Evolutionary conservation across 2,329 filamentous ascomycete species (phyloP), one percentile per base, ranked within the genome.

Genomic region (Fusarium succisae): DNA sequence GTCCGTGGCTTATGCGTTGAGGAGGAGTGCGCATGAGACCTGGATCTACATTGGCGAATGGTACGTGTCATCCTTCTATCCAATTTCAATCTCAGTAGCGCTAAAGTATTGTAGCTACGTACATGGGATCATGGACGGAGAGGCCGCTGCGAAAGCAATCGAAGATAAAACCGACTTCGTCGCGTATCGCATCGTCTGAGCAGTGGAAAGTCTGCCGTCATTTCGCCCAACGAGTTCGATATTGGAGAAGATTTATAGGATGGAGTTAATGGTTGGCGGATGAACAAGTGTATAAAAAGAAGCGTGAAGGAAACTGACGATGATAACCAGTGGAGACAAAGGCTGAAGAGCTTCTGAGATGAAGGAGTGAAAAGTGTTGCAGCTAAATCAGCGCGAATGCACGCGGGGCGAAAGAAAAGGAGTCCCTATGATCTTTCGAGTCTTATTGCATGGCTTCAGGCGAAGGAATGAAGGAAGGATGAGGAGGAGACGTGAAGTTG

Each of bases 41-140:
- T 66, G 65, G 63, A 13, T 8, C 3, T 69, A 69, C 13, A 12
- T 69, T 15, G 66, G 66, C 12, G 66, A 67, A 69, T 61, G 63
- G 63, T 66, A 50, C 13, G 37, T 45, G 14, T 6, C 12, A 30
- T 14, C 1, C 13, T 28, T 18, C 10, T 30, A 9, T 37, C 5
- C 20, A 1, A 6, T 28, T 20, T 11, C 6, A 10, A 8, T n/a
- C 13, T 35, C 3, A 5, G 7, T 11, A 20, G 20, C 20, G 20
- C 20, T 43, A 37, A 56, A 13, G 13, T 37, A 10, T 11, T 28
- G 14, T 17, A 56, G 58, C 30, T 62, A 62, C 15, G 6, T 57
- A 15, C 58, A 62, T 10, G 58, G 58, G 1, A 62, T 44, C 12
- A 62, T 62, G 58, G 50, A 62, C 20, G 51, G 51, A 32, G 51